Evolutionary conservation across 1,284 basidiomycete genomes (phyloP).

Genomic region (Ceratobasidium sp.): DNA sequence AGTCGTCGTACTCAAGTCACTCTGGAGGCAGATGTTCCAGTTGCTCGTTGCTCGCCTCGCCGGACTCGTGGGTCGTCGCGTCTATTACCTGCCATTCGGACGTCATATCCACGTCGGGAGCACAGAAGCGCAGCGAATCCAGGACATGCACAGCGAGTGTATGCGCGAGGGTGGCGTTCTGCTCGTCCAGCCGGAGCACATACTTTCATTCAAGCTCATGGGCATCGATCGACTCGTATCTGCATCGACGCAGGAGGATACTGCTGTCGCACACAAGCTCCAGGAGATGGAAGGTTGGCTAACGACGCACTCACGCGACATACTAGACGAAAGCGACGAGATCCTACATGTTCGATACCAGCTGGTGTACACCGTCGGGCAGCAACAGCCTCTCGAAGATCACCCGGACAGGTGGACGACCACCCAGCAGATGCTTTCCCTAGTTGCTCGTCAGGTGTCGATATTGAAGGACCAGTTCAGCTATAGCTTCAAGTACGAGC

Average conservation of each 20-base stretch:
- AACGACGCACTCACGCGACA: conserved; percentile 58
- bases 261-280: conserved; percentile 42
- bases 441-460: conserved; percentile 50
- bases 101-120: conserved; percentile 56
- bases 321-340: conserved; percentile 70
- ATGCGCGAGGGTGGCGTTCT: conserved; percentile 60
- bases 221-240: conserved; percentile 57
- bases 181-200: conserved; percentile 67
- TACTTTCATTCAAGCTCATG: conserved; percentile 66
- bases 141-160: conserved; percentile 59
- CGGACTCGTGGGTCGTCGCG: conserved; percentile 62
- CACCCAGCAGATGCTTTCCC: conserved; percentile 60
- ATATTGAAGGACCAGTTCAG: conserved; percentile 29
- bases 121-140: conserved; percentile 50
- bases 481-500: conserved; percentile 51
- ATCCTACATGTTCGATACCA: conserved; percentile 66
- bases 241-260: conserved; percentile 3
- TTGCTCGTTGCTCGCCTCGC: conserved; percentile 62
- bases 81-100: conserved; percentile 67
- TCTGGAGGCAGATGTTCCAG: conserved; percentile 64
- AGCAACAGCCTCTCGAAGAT: conserved; percentile 60
- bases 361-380: conserved; percentile 62
- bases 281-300: conserved; percentile 59
- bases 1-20: conserved; percentile 64
- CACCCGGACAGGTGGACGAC: conserved; percentile 65